phyloP scores from a whole-genome alignment of 2,329 filamentous ascomycete genomes.

The Cytospora leucostoma region DNA sequence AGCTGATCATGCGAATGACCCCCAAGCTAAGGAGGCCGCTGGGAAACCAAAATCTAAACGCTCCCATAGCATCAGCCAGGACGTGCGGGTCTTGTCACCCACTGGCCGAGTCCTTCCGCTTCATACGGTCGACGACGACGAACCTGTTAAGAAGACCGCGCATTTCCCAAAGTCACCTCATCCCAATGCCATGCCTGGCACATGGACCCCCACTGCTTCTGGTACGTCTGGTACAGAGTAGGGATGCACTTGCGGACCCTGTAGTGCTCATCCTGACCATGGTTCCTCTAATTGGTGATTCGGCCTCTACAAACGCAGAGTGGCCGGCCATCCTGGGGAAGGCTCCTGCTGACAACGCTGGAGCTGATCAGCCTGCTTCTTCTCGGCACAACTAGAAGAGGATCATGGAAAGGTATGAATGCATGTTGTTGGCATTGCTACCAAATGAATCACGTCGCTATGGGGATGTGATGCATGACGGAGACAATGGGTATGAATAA shows the following conservation, averaged over 20 bases:
- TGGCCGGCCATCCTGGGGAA: conserved; percentile 18
- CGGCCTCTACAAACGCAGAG: not conserved
- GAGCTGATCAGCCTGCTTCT: not conserved
- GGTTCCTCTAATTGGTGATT: not conserved
- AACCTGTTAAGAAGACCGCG: conserved; percentile 14
- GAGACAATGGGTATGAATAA: not conserved
- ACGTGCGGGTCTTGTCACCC: conserved; percentile 26
- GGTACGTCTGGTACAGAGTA: conserved; percentile 17
- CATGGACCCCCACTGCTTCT: conserved; percentile 13
- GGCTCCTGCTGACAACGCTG: not conserved
- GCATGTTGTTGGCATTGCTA: not conserved
- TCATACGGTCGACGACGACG: conserved; percentile 16
- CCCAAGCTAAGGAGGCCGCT: not conserved
- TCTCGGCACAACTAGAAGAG: not conserved
- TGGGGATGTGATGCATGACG: not conserved
- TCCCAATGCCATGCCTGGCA: conserved; percentile 17
- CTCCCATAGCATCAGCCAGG: conserved; percentile 19
- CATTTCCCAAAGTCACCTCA: conserved; percentile 26
- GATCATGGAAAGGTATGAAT: not conserved
- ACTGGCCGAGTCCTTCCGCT: conserved; percentile 21
- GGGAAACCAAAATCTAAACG: not conserved
- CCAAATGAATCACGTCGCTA: not conserved
- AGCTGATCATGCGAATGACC: conserved; percentile 2
- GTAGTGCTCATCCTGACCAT: not conserved
- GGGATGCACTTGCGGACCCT: not conserved